Evolutionary conservation across 2,329 filamentous ascomycete genomes (phyloP).

Genomic region (Aureobasidium melanogenum): DNA sequence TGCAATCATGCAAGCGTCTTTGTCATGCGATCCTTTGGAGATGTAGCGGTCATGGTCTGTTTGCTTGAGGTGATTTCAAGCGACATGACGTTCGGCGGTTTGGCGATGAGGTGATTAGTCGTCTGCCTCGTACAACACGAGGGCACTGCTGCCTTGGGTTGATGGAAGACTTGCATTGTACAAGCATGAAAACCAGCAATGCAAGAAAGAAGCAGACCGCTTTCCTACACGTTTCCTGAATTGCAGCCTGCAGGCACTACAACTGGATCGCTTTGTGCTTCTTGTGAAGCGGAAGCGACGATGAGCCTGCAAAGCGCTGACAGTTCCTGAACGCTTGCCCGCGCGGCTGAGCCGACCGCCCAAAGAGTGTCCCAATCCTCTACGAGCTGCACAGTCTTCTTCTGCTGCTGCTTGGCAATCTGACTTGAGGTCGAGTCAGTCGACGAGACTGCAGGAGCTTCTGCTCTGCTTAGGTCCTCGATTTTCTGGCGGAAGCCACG

Average conservation of each 20-base stretch:
- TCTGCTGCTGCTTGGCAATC: too few species aligned
- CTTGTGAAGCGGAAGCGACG: not conserved
- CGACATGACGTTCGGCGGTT: not conserved
- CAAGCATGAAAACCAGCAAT: not conserved
- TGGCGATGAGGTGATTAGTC: not conserved
- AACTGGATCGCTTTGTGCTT: not conserved
- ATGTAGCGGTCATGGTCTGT: not conserved
- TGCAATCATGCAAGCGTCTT: not conserved
- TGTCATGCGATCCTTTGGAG: not conserved
- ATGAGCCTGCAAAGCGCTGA: not conserved
- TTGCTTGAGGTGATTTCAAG: not conserved
- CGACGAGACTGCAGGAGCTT: too few species aligned
- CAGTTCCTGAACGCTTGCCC: not conserved
- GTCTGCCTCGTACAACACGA: not conserved
- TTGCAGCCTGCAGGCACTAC: not conserved
- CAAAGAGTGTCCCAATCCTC: too few species aligned
- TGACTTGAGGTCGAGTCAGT: too few species aligned
- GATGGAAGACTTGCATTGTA: not conserved
- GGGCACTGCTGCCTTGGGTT: not conserved
- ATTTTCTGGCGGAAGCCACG: too few species aligned
- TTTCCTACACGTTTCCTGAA: not conserved
- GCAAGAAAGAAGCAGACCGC: not conserved
- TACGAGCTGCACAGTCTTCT: too few species aligned
- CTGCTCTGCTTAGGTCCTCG: too few species aligned
- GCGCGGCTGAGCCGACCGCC: too few species aligned